Evolutionary conservation across 495 filamentous ascomycete species (phyloP), one percentile per base, ranked within the genome.

Genomic region (Neurospora hispaniola): DNA sequence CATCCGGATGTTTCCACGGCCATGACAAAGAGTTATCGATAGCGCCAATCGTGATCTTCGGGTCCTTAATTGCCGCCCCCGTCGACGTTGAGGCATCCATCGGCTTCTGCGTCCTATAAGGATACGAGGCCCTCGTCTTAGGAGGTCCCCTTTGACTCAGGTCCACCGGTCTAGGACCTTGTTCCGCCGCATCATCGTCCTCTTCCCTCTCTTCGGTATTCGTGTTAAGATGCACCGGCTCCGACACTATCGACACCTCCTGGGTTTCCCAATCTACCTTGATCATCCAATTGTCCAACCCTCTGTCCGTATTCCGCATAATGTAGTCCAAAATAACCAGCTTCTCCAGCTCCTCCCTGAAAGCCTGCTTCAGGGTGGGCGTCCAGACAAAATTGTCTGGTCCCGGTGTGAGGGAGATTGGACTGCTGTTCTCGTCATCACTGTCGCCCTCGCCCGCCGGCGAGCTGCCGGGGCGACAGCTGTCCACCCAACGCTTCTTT

Each of bases 251-350:
- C 11, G 91, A 92, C 14, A 94, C 95, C 78, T 92, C 86, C 76
- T 96, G 88, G 31, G 86, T 90, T 68, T 92, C 86, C 88, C 88
- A 93, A 79, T 98, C 94, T 35, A 99, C 92, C 78, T 92, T 95
- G 76, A 99, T 93, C 96, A 99, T 99, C 96, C 96, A 99, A 74
- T 99, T 99, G 80, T 99, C 96, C 73, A 98, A 84, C 12, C 96
- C 96, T 81, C 96, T 88, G 80, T 99, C 96, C 4, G 96, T 99
- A 78, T 99, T 99, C 31, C 96, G 89, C 96, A 99, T 99, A 70
- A 99, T 97, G 76, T 99, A 99, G 81, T 99, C 96, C 77, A 99
- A 79, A 76, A 99, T 96, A 14, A 99, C 96, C 12, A 99, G 85
- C 82, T 98, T 99, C 82, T 99, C 96, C 43, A 99, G 85, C 81